phyloP scores from a whole-genome alignment of 768 basidiomycete species.

The Lactarius quietus region DNA sequence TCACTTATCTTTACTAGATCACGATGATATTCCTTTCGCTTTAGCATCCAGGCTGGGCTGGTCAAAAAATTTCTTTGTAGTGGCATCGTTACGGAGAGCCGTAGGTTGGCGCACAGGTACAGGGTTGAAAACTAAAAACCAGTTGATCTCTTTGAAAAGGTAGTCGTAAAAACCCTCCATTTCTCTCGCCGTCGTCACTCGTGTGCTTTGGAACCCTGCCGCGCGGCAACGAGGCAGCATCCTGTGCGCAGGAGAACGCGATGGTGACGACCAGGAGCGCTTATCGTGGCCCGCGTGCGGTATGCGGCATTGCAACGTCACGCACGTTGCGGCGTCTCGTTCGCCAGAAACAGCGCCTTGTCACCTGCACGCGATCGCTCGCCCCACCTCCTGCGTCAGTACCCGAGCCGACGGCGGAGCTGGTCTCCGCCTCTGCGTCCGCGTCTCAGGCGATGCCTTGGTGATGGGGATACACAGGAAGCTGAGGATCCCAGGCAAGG shows the following conservation, averaged over 20 bases:
- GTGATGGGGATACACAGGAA: background rate
- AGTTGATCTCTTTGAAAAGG: constrained; percentile 22
- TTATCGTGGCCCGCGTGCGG: constrained; percentile 33
- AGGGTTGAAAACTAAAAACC: too few species aligned
- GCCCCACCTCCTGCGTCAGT: background rate
- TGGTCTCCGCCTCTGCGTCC: constrained; percentile 30
- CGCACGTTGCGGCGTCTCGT: constrained; percentile 28
- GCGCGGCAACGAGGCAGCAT: constrained; percentile 21
- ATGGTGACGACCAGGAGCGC: constrained; percentile 49
- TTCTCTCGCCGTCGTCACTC: background rate
- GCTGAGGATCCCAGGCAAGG: constrained; percentile 30
- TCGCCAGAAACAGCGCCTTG: constrained; percentile 36
- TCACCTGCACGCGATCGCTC: constrained; percentile 15
- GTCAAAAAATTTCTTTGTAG: too few species aligned
- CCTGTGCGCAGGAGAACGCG: constrained; percentile 49
- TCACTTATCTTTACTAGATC: too few species aligned
- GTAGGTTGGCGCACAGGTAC: too few species aligned
- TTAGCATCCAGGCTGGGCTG: too few species aligned
- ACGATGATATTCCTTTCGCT: too few species aligned
- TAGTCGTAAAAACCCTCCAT: constrained; percentile 22
- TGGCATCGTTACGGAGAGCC: too few species aligned
- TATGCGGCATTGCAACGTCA: constrained; percentile 30
- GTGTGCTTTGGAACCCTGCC: constrained; percentile 21
- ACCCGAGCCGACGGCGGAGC: background rate
- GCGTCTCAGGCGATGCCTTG: constrained; percentile 34